Conservation (phyloP, 805 yeast genomes). For the Starmerella vaccinii region DNA sequence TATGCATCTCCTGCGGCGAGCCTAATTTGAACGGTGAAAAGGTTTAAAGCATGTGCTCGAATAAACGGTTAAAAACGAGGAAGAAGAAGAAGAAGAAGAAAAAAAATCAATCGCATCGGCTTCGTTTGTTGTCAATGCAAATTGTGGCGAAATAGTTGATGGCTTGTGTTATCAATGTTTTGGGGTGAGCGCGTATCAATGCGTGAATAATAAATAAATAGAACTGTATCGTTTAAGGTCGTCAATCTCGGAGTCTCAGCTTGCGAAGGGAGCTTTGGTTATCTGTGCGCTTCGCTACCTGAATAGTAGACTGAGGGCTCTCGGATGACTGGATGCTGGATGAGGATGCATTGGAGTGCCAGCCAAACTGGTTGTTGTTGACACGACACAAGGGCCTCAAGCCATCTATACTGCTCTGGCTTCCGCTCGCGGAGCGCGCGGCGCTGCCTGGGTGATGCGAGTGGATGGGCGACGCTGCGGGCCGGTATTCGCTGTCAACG, state of each 20-base stretch:
- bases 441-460: background rate
- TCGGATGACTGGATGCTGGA: background rate
- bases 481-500: conserved; percentile 17
- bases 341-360: background rate
- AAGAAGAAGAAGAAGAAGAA: too few relatives aligned
- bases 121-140: background rate
- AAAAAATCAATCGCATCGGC: too few relatives aligned
- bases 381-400: background rate
- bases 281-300: conserved; percentile 17
- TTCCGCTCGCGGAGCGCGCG: background rate
- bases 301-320: background rate
- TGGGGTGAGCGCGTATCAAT: too few relatives aligned
- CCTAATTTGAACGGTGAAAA: too few relatives aligned
- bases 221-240: background rate
- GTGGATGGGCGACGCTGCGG: background rate
- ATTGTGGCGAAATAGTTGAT: too few relatives aligned
- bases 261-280: conserved; percentile 21
- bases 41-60: background rate
- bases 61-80: background rate
- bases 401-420: background rate
- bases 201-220: conserved; percentile 4
- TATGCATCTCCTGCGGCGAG: too few relatives aligned
- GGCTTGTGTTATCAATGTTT: too few relatives aligned
- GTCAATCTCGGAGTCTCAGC: conserved; percentile 11
- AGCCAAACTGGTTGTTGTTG: background rate